Evolutionary conservation across 2,329 filamentous ascomycete genomes (phyloP).

Genomic region (Microdochium nivale): DNA sequence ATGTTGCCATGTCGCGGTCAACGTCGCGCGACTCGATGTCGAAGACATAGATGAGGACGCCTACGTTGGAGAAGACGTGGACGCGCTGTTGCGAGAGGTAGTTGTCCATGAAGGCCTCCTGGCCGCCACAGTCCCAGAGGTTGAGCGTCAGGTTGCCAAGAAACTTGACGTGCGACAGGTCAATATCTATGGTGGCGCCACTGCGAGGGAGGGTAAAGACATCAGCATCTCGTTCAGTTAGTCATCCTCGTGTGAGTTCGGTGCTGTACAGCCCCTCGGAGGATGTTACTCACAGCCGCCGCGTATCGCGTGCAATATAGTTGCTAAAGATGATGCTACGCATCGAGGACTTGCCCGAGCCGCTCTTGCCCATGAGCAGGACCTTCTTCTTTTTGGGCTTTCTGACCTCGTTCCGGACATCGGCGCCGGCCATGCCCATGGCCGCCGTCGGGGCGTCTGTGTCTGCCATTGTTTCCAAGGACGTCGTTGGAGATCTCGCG

Average conservation of each 20-base stretch:
- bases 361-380: conserved; percentile 87
- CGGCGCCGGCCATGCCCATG: conserved; percentile 16
- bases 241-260: not conserved
- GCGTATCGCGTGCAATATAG: conserved; percentile 93
- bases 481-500: too few species aligned
- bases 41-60: conserved; percentile 97
- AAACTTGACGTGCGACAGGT: conserved; percentile 97
- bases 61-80: conserved; percentile 94
- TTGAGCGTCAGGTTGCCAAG: conserved; percentile 96
- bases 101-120: conserved; percentile 98
- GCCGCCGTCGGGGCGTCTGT: conserved; percentile 15
- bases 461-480: conserved; percentile 17
- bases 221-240: not conserved
- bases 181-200: conserved; percentile 95
- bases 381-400: conserved; percentile 82
- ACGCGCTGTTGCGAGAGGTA: conserved; percentile 92
- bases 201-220: conserved; percentile 20
- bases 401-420: conserved; percentile 43
- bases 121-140: conserved; percentile 96
- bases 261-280: not conserved
- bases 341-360: conserved; percentile 97
- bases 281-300: conserved; percentile 53
- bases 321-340: conserved; percentile 98
- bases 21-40: conserved; percentile 96
- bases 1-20: conserved; percentile 85